phyloP scores from a whole-genome alignment of 352 stramenopile genomes.

The Blastocystis sp. region DNA sequence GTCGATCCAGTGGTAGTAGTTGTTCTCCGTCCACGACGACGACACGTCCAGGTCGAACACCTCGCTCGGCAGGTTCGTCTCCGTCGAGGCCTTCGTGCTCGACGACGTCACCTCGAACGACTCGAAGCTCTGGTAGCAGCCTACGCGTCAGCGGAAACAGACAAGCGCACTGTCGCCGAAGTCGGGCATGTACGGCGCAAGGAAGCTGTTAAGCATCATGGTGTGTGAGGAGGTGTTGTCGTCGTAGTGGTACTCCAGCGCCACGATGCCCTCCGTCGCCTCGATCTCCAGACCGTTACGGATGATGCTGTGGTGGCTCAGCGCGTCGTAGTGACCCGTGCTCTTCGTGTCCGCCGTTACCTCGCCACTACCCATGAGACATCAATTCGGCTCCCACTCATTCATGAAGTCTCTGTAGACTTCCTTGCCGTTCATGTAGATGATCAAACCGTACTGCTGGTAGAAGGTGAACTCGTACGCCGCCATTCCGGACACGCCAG shows the following conservation, averaged over 20 bases:
- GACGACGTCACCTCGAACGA: background rate
- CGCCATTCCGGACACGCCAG: conserved; percentile 24
- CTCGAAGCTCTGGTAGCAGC: conserved; percentile 51
- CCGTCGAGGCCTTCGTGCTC: background rate
- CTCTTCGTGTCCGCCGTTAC: conserved; percentile 10
- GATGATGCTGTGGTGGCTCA: conserved; percentile 46
- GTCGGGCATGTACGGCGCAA: conserved; percentile 36
- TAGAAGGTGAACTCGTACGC: conserved; percentile 66
- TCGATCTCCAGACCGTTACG: conserved; percentile 64
- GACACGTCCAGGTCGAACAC: conserved; percentile 28
- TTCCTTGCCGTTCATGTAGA: conserved; percentile 67
- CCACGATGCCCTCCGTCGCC: background rate
- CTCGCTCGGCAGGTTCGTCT: background rate
- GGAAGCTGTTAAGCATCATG: conserved; percentile 26
- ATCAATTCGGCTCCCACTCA: background rate
- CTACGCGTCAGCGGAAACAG: background rate
- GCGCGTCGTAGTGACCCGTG: background rate
- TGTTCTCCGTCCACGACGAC: background rate
- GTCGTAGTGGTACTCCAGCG: conserved; percentile 60
- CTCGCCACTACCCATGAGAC: conserved; percentile 23
- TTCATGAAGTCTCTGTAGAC: conserved; percentile 59
- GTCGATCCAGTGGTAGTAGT: conserved; percentile 1
- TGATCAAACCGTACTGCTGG: conserved; percentile 49
- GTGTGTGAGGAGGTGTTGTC: conserved; percentile 21
- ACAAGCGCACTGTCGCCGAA: background rate